Percentiles rank a stretch among this genome's conserved stretches.
These are phyloP conservation scores for Fusarium irregulare DNA, from an alignment of 2,329 filamentous ascomycete species.

Conservation along the genomic window DNA sequence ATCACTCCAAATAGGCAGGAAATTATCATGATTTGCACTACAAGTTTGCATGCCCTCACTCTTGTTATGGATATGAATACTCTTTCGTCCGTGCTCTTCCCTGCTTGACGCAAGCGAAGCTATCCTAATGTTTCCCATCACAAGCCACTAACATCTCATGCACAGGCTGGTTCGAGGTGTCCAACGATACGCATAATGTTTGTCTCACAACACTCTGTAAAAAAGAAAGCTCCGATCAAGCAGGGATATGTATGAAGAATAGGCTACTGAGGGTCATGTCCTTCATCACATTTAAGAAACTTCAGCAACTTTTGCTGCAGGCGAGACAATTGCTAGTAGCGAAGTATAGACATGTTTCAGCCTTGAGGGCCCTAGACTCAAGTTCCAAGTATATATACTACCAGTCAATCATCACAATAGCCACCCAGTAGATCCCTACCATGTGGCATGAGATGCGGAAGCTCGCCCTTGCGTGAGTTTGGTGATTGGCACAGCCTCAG, in stretches of 20 bases:
- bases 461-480: neutral
- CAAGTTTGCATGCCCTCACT: neutral
- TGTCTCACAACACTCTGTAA: neutral
- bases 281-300: neutral
- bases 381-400: neutral
- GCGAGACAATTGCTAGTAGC: neutral
- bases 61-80: neutral
- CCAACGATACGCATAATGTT: neutral
- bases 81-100: neutral
- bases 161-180: neutral
- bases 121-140: neutral
- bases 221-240: neutral
- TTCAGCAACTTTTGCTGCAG: neutral
- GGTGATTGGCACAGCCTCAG: neutral
- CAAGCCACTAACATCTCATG: conserved; percentile 1
- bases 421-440: neutral
- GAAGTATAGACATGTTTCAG: neutral
- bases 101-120: neutral
- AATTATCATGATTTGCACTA: neutral
- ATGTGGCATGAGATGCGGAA: neutral
- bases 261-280: neutral
- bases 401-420: neutral
- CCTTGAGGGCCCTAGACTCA: neutral
- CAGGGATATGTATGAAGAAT: neutral
- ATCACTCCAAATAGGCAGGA: neutral